Base-by-base conservation (phyloP, 2,329 filamentous ascomycete genomes). In the Aspergillus floridensis region DNA sequence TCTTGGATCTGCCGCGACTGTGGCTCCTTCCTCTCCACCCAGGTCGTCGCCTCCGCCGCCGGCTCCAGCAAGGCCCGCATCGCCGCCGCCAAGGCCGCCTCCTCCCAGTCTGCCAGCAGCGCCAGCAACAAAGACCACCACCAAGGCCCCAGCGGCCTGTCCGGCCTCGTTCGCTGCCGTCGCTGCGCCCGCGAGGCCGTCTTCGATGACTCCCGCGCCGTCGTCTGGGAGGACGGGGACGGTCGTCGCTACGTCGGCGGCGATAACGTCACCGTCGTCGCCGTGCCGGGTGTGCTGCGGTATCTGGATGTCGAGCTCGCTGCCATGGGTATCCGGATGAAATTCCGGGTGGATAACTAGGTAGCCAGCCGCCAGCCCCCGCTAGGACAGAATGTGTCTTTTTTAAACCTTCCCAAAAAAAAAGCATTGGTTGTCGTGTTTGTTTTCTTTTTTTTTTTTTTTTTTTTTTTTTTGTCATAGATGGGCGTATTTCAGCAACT, bases 291-390 rank as follows among this genome's bases (percentile, higher is more conserved):
- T 64, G 95, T 96, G 57, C 79, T 99, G 75, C 92, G 91, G 78
- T 98, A 90, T 80, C 79, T 99, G 66, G 95, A 99, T 77, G 93
- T 96, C 21, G 95, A 99, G 78, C 80, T 99, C 68, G 91, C 93
- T 38, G 92, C 92, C 58, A 99, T 99, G 95, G 95, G 95, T 56
- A 88, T 99, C 56, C 89, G 92, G 79, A 86, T 99, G 79, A 96
- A 92, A 82, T 98, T 96, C 74, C 88, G 89, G 75, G 89, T 98
- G 49, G 80, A 81, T 62, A 77, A 78, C 65, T 78, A 71, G 60
- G 53, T 48, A 44, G 32, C 50, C 22, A 8, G 8, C 31, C 31
- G 14, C 32, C 32, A 5, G 22, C 32, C 10, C 32, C 32, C 11
- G 2, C 32, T 12, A 16, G 11, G 11, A 16, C 32, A 35, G 11